Conservation (phyloP, 2,329 filamentous ascomycete genomes). For the Ceratocystiopsis minuta region DNA sequence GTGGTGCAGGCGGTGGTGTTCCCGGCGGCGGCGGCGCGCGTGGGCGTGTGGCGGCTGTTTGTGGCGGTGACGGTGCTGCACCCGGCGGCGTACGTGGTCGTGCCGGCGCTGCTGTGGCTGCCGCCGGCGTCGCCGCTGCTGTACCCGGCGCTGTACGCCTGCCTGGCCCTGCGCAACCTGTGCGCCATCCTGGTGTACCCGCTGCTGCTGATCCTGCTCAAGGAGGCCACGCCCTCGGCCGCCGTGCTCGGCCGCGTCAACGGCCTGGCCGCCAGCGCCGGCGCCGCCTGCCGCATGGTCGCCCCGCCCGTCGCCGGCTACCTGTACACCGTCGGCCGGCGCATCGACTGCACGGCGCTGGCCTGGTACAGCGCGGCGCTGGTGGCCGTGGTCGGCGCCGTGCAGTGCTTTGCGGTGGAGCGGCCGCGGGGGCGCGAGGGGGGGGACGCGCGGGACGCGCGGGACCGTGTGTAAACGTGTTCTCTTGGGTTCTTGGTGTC, state of each 20-base stretch:
- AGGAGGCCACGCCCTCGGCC: conserved; percentile 41
- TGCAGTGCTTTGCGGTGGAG: conserved; percentile 40
- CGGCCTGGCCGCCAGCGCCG: conserved; percentile 45
- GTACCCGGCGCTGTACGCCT: conserved; percentile 39
- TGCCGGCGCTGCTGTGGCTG: conserved; percentile 39
- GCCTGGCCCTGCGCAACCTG: conserved; percentile 38
- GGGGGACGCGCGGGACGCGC: too few relatives aligned
- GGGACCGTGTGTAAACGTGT: too few relatives aligned
- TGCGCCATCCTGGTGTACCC: conserved; percentile 48
- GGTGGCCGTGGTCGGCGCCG: conserved; percentile 35
- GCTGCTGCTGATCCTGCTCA: conserved; percentile 47
- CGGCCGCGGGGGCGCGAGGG: too few relatives aligned
- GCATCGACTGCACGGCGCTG: conserved; percentile 38
- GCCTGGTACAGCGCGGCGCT: conserved; percentile 46
- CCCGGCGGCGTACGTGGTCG: conserved; percentile 40
- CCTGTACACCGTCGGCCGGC: conserved; percentile 41
- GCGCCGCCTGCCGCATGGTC: conserved; percentile 48
- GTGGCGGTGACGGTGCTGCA: conserved; percentile 40
- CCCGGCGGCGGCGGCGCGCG: conserved; percentile 35
- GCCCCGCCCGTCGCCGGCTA: conserved; percentile 47
- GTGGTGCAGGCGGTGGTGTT: conserved; percentile 56
- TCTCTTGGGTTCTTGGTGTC: too few relatives aligned
- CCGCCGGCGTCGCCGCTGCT: conserved; percentile 25
- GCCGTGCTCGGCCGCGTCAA: conserved; percentile 45
- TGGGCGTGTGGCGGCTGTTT: conserved; percentile 44